These are phyloP conservation scores for Xylaria arbuscula DNA, from an alignment of 2,329 filamentous ascomycete genomes.

Conservation along the genomic window DNA sequence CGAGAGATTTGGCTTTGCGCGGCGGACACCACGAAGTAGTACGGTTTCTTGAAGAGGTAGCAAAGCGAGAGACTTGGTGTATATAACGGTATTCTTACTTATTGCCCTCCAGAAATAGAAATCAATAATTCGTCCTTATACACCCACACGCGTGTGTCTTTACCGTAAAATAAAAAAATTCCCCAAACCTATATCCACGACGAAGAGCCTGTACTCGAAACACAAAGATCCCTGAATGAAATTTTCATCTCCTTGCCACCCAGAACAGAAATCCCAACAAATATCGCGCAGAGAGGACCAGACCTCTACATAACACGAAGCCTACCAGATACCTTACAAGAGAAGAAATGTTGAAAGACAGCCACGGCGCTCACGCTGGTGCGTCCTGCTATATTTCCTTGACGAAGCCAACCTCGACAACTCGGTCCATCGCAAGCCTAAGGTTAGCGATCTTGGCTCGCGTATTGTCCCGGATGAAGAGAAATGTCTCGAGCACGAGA, in stretches of 20 bases:
- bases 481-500: slow-evolving; percentile 63
- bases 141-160: too few relatives aligned
- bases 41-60: not conserved
- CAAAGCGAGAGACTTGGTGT: not conserved
- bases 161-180: not conserved
- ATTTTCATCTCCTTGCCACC: not conserved
- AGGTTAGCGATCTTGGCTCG: slow-evolving; percentile 74
- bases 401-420: slow-evolving; percentile 76
- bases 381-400: slow-evolving; percentile 64
- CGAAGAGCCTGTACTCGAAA: not conserved
- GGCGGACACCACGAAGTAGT: not conserved
- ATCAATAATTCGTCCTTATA: not conserved
- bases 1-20: not conserved
- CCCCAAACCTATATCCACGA: not conserved
- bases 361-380: not conserved
- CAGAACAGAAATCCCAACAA: not conserved
- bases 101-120: too few relatives aligned
- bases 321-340: not conserved
- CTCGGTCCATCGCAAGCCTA: slow-evolving; percentile 66
- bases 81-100: too few relatives aligned
- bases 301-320: not conserved
- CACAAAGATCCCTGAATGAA: not conserved
- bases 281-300: not conserved
- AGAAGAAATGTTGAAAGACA: not conserved
- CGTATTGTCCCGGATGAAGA: slow-evolving; percentile 75